Evolutionary conservation across 176 grass and related monocot species (phyloP).

Genomic region (Oryza brachyantha): DNA sequence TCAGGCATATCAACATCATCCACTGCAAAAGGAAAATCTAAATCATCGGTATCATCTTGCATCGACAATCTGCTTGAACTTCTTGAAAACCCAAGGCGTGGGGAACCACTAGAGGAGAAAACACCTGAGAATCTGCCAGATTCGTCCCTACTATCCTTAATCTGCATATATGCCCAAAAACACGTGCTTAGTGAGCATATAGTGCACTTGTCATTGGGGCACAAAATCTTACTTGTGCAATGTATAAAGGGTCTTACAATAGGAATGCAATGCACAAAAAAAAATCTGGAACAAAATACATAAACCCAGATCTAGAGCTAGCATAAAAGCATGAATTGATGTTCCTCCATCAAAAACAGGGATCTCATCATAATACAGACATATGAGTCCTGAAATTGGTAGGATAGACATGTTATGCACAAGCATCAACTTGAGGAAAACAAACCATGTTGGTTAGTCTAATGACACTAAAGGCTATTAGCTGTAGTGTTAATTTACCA

Average conservation of each 20-base stretch:
- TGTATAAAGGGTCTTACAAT: neutral
- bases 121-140: slow-evolving; percentile 91
- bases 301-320: neutral
- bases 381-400: neutral
- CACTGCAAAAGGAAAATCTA: slow-evolving; percentile 92
- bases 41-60: slow-evolving; percentile 78
- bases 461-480: neutral
- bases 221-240: neutral
- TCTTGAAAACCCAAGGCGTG: slow-evolving; percentile 66
- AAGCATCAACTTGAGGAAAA: neutral
- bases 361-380: neutral
- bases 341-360: neutral
- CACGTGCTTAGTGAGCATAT: neutral
- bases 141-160: slow-evolving; percentile 86
- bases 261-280: neutral
- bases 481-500: neutral
- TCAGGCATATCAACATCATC: slow-evolving; percentile 93
- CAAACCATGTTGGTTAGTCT: neutral
- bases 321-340: neutral
- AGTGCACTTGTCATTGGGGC: slow-evolving; percentile 20
- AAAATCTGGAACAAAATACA: neutral
- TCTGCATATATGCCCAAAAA: slow-evolving; percentile 30
- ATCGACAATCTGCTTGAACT: slow-evolving; percentile 86
- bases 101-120: slow-evolving; percentile 71
- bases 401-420: neutral